These are phyloP conservation scores for Mollisia scopiformis DNA, from an alignment of 2,329 filamentous ascomycete genomes.

Conservation along the genomic window DNA sequence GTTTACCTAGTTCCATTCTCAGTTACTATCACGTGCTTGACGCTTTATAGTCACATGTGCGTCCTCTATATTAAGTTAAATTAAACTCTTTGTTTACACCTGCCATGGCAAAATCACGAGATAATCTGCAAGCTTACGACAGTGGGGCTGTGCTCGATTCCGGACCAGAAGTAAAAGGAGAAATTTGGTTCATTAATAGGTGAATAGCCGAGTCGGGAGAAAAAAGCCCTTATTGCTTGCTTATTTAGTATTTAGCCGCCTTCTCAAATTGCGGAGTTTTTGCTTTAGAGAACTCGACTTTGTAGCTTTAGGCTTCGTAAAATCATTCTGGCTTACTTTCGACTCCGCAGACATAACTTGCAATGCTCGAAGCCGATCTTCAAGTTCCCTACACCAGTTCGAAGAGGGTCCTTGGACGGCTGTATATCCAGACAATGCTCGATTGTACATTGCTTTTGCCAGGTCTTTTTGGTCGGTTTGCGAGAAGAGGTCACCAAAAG, in stretches of 20 bases:
- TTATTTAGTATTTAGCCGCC: constrained; percentile 19
- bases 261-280: constrained; percentile 17
- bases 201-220: constrained; percentile 15
- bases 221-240: constrained; percentile 18
- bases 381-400: constrained; percentile 18
- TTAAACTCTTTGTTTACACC: not conserved
- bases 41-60: not conserved
- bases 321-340: constrained; percentile 16
- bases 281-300: constrained; percentile 15
- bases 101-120: not conserved
- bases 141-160: not conserved
- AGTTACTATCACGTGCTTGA: no score
- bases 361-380: constrained; percentile 11
- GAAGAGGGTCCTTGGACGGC: constrained; percentile 23
- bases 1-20: no score
- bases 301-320: constrained; percentile 14
- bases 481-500: constrained; percentile 32
- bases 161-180: not conserved
- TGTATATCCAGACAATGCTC: constrained; percentile 10
- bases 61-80: not conserved
- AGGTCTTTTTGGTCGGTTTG: constrained; percentile 28
- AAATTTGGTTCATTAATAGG: not conserved
- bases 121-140: not conserved
- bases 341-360: constrained; percentile 12
- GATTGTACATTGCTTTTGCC: constrained; percentile 34